phyloP scores from a whole-genome alignment of 2,329 filamentous ascomycete genomes.

The Sporothrix schenckii region DNA sequence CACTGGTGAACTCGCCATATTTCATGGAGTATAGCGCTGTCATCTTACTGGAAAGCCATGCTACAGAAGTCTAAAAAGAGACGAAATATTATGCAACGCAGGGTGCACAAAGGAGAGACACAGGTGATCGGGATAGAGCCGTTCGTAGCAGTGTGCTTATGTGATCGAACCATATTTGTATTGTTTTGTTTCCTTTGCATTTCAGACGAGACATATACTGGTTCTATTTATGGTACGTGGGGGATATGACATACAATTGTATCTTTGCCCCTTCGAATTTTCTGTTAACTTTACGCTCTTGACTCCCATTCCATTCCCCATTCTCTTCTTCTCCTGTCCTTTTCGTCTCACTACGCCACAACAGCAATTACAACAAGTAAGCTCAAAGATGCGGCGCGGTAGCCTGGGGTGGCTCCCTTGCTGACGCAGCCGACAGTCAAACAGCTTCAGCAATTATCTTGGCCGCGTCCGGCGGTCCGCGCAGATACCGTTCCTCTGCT shows the following conservation, averaged over 20 bases:
- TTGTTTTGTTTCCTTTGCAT: background rate
- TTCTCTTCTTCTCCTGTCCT: background rate
- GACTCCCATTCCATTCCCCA: background rate
- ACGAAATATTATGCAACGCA: background rate
- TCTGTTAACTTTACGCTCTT: background rate
- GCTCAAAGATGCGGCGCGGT: background rate
- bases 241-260: background rate
- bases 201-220: background rate
- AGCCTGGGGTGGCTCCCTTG: background rate
- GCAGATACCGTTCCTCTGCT: slow-evolving; percentile 64
- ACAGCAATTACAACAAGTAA: background rate
- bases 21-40: background rate
- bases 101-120: background rate
- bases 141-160: background rate
- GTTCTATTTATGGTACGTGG: slow-evolving; percentile 22
- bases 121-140: background rate
- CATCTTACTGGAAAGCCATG: background rate
- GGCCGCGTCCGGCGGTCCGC: slow-evolving; percentile 52
- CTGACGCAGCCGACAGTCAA: slow-evolving; percentile 37
- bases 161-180: background rate
- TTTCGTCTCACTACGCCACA: background rate
- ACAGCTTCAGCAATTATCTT: slow-evolving; percentile 50
- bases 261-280: background rate
- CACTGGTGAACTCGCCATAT: background rate
- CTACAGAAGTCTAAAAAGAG: background rate